Conservation (phyloP, 768 basidiomycete species). For the Suillus subalutaceus region DNA sequence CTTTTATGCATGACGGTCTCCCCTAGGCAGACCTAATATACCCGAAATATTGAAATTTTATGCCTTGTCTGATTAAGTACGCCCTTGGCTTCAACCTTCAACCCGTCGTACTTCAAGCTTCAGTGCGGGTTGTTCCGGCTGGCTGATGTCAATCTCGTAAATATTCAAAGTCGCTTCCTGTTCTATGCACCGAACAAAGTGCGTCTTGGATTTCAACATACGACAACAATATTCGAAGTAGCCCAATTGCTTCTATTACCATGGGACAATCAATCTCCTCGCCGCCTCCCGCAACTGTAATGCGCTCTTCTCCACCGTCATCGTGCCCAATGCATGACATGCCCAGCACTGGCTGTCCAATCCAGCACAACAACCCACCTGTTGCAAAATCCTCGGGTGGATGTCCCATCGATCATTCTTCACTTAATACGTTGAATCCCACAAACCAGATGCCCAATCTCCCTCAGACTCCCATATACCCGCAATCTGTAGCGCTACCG, state of each 20-base stretch:
- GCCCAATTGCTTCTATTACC: not conserved
- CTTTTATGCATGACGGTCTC: too few relatives aligned
- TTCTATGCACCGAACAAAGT: not conserved
- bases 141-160: too few relatives aligned
- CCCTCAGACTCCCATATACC: constrained; percentile 59
- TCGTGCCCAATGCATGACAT: constrained; percentile 18
- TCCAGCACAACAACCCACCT: constrained; percentile 39
- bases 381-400: constrained; percentile 38
- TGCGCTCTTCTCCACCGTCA: constrained; percentile 12
- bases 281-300: constrained; percentile 16
- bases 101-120: too few relatives aligned
- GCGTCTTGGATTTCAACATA: not conserved
- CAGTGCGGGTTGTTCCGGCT: not conserved
- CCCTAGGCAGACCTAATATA: too few relatives aligned
- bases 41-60: too few relatives aligned
- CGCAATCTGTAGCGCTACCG: constrained; percentile 64
- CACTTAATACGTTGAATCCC: constrained; percentile 52
- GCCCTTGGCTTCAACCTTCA: too few relatives aligned
- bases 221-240: not conserved
- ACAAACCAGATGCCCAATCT: constrained; percentile 90
- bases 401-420: constrained; percentile 66
- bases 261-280: constrained; percentile 22
- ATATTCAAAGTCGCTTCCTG: not conserved
- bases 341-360: constrained; percentile 41
- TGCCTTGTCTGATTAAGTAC: too few relatives aligned